Percentiles rank a stretch among this genome's conserved stretches.
Evolutionary conservation across 1,284 basidiomycete genomes (phyloP).

Genomic region (Exsudoporus floridanus): DNA sequence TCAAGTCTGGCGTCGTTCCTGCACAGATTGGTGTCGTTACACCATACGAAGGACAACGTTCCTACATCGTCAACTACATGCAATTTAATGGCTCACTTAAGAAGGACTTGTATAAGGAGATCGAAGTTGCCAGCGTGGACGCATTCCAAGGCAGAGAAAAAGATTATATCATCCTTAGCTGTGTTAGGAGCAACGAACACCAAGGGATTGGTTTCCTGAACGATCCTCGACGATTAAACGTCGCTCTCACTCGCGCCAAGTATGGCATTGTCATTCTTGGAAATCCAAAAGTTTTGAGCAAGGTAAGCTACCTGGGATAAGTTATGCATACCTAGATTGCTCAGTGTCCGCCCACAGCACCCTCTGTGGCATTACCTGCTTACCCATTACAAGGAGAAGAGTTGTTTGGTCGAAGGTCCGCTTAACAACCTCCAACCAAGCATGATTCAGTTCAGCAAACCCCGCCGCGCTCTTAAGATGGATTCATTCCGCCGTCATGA

Average conservation of each 20-base stretch:
- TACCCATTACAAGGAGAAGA: slow-evolving; percentile 98
- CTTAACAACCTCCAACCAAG: slow-evolving; percentile 94
- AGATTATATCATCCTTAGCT: slow-evolving; percentile 98
- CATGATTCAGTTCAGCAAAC: slow-evolving; percentile 99
- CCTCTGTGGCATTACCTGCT: slow-evolving; percentile 98
- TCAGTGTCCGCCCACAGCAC: slow-evolving; percentile 56
- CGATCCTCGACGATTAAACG: slow-evolving; percentile 95
- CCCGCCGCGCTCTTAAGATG: slow-evolving; percentile 82
- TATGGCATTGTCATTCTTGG: slow-evolving; percentile 98
- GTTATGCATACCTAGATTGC: slow-evolving; percentile 11
- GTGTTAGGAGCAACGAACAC: slow-evolving; percentile 99
- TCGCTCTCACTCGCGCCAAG: slow-evolving; percentile 95
- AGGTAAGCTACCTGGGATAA: slow-evolving; percentile 55
- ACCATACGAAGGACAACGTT: slow-evolving; percentile 98
- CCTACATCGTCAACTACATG: slow-evolving; percentile 99
- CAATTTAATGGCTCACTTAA: slow-evolving; percentile 97
- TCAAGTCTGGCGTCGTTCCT: slow-evolving; percentile 96
- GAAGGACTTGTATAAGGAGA: slow-evolving; percentile 99
- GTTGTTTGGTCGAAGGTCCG: slow-evolving; percentile 92
- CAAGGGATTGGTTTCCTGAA: slow-evolving; percentile 99
- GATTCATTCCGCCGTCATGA: slow-evolving; percentile 91
- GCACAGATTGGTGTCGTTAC: slow-evolving; percentile 98
- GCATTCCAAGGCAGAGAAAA: slow-evolving; percentile 99
- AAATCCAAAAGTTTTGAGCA: slow-evolving; percentile 98
- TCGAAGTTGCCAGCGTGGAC: slow-evolving; percentile 98